Evolutionary conservation across 2,329 filamentous ascomycete species (phyloP).

Genomic region (Westerdykella aurantiaca): DNA sequence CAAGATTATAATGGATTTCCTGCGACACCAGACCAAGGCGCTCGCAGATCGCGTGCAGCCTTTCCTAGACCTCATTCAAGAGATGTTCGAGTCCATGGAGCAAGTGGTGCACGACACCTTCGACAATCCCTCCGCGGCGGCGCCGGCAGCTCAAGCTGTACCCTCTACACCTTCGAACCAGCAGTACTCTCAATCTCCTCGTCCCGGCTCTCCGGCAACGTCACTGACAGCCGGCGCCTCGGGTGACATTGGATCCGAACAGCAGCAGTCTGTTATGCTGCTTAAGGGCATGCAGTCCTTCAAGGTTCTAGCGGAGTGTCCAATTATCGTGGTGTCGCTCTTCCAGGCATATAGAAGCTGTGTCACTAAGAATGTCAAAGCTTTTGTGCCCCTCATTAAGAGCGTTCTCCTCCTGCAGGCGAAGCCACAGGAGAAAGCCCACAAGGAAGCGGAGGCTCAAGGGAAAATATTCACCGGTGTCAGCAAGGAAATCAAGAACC

Average conservation of each 20-base stretch:
- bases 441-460: slow-evolving; percentile 72
- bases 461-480: slow-evolving; percentile 87
- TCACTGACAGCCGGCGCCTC: slow-evolving; percentile 67
- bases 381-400: slow-evolving; percentile 92
- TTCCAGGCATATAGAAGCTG: slow-evolving; percentile 85
- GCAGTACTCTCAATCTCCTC: slow-evolving; percentile 76
- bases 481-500: slow-evolving; percentile 86
- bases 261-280: slow-evolving; percentile 73
- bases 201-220: slow-evolving; percentile 83
- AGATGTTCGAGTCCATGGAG: slow-evolving; percentile 94
- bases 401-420: slow-evolving; percentile 82
- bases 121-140: slow-evolving; percentile 62
- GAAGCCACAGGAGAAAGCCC: slow-evolving; percentile 86
- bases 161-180: slow-evolving; percentile 59
- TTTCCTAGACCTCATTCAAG: slow-evolving; percentile 86
- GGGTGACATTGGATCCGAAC: slow-evolving; percentile 73
- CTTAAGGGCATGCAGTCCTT: slow-evolving; percentile 97
- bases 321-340: slow-evolving; percentile 96
- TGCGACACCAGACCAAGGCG: slow-evolving; percentile 83
- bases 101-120: slow-evolving; percentile 92
- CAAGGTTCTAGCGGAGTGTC: slow-evolving; percentile 95
- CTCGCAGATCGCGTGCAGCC: slow-evolving; percentile 77
- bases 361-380: slow-evolving; percentile 78
- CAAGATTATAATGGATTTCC: slow-evolving; percentile 95
- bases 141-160: slow-evolving; percentile 46